These are phyloP conservation scores for Apiospora aurea DNA, from an alignment of 2,329 filamentous ascomycete genomes.

Conservation along the genomic window DNA sequence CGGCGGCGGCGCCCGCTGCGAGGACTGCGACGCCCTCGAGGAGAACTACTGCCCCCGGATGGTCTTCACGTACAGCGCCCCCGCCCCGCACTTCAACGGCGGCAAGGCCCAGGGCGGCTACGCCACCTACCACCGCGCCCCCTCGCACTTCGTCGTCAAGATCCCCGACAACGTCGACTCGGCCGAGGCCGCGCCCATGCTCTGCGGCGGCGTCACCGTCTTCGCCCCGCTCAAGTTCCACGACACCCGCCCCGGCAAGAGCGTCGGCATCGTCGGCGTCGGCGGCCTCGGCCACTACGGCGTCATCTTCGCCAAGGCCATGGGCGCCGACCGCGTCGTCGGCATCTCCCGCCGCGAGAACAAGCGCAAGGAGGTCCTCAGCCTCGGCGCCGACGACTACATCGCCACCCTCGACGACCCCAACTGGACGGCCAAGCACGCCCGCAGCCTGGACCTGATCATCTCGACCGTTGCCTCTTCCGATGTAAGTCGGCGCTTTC, in stretches of 20 bases:
- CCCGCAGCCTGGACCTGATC: conserved; percentile 58
- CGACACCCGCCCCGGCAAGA: conserved; percentile 67
- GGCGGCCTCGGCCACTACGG: conserved; percentile 72
- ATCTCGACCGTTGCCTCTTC: conserved; percentile 56
- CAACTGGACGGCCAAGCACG: conserved; percentile 59
- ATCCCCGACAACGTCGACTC: conserved; percentile 46
- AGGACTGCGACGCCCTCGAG: conserved; percentile 30
- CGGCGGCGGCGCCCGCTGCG: conserved; percentile 36
- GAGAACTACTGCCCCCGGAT: conserved; percentile 37
- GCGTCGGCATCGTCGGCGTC: conserved; percentile 68
- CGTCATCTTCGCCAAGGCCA: conserved; percentile 68
- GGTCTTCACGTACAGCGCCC: conserved; percentile 52
- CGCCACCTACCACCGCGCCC: conserved; percentile 32
- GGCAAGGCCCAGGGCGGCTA: conserved; percentile 62
- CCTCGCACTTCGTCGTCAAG: conserved; percentile 50
- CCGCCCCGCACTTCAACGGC: conserved; percentile 50
- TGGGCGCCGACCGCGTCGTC: conserved; percentile 63
- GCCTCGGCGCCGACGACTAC: conserved; percentile 55
- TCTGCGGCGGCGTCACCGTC: conserved; percentile 71
- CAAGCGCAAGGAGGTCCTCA: conserved; percentile 58
- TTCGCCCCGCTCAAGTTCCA: conserved; percentile 66
- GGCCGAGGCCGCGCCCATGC: conserved; percentile 60
- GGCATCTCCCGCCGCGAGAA: conserved; percentile 57
- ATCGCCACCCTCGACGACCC: conserved; percentile 51
- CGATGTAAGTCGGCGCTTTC: conserved; percentile 30